phyloP scores from a whole-genome alignment of 352 stramenopile species.

The Phytophthora parvispora region DNA sequence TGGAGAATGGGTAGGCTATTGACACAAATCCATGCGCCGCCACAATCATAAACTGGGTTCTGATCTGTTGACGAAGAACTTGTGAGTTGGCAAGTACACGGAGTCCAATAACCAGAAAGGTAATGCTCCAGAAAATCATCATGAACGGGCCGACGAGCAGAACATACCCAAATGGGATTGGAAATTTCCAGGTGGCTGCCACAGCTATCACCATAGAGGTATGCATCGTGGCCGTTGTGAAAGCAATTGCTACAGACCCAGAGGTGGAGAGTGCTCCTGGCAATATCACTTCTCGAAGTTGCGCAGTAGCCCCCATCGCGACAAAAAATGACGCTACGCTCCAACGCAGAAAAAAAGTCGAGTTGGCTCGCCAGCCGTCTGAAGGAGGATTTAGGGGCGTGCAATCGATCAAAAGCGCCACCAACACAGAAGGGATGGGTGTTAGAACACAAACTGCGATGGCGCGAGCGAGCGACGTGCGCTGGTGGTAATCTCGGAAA shows the following conservation, averaged over 20 bases:
- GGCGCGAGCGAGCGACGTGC: not conserved
- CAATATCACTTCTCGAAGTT: not conserved
- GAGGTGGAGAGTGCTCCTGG: not conserved
- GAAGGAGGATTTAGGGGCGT: not conserved
- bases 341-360: not conserved
- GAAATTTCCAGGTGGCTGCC: not conserved
- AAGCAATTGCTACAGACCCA: not conserved
- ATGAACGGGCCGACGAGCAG: not conserved
- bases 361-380: not conserved
- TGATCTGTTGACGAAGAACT: not conserved
- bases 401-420: not conserved
- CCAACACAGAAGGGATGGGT: not conserved
- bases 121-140: not conserved
- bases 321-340: not conserved
- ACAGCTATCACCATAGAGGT: not conserved
- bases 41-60: not conserved
- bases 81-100: not conserved
- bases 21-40: not conserved
- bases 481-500: not conserved
- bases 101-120: not conserved
- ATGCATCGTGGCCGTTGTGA: not conserved
- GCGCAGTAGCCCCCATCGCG: not conserved
- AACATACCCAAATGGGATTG: not conserved
- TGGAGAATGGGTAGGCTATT: not conserved
- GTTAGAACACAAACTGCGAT: not conserved